A percentile compares a stretch with the other conserved stretches of the same genome.
phyloP scores from a whole-genome alignment of 352 stramenopile species.

The Phytophthora kernoviae region DNA sequence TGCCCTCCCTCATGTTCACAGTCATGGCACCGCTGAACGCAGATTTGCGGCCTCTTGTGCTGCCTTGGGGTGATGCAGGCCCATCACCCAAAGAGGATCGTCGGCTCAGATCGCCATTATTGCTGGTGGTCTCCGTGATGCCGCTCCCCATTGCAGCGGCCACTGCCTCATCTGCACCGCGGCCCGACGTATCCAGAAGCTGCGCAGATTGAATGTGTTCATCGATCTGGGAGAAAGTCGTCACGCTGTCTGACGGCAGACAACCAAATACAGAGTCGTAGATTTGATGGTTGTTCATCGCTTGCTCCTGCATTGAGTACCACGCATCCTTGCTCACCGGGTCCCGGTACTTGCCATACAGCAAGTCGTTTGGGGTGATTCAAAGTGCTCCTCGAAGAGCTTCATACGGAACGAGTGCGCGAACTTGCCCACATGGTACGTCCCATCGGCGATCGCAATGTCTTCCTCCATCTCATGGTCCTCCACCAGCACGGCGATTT shows the following conservation, averaged over 20 bases:
- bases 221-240: slow-evolving; percentile 74
- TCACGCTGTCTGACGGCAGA: slow-evolving; percentile 75
- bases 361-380: slow-evolving; percentile 39
- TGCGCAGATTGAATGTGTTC: slow-evolving; percentile 42
- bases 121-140: slow-evolving; percentile 25
- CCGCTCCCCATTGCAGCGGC: slow-evolving; percentile 22
- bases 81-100: slow-evolving; percentile 29
- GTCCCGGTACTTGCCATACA: slow-evolving; percentile 68
- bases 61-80: slow-evolving; percentile 23
- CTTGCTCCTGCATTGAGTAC: slow-evolving; percentile 87
- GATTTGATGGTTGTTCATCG: slow-evolving; percentile 83
- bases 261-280: slow-evolving; percentile 87
- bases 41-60: slow-evolving; percentile 37
- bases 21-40: slow-evolving; percentile 66
- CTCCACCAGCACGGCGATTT: slow-evolving; percentile 87
- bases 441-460: slow-evolving; percentile 48
- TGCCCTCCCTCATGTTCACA: slow-evolving; percentile 72
- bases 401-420: slow-evolving; percentile 88
- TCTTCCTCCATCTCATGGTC: slow-evolving; percentile 72
- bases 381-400: slow-evolving; percentile 88
- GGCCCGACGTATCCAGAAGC: slow-evolving; percentile 35
- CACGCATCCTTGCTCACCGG: slow-evolving; percentile 67
- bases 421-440: slow-evolving; percentile 76
- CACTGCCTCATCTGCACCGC: slow-evolving; percentile 31
- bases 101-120: slow-evolving; percentile 23